Conservation (phyloP, 208 protist genomes). For the Jaenimonas drosophilae region DNA sequence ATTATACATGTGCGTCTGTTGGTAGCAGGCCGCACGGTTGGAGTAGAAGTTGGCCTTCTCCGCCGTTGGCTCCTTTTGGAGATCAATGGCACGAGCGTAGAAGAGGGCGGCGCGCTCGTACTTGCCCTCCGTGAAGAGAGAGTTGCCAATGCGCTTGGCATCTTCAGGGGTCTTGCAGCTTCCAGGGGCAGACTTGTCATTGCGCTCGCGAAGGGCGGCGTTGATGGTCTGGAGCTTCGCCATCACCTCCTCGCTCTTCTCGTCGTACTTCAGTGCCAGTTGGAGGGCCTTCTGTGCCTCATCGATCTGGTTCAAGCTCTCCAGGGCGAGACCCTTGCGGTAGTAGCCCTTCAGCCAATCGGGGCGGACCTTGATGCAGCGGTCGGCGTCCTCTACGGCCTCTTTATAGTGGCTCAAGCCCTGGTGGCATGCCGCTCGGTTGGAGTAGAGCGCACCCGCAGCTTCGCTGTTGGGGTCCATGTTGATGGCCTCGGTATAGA, state of each 20-base stretch:
- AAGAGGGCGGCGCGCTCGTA: constrained; percentile 83
- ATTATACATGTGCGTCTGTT: constrained; percentile 83
- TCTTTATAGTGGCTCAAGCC: constrained; percentile 62
- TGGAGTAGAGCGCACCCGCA: constrained; percentile 80
- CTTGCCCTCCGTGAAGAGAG: constrained; percentile 78
- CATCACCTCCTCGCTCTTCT: constrained; percentile 68
- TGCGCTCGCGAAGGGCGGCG: constrained; percentile 53
- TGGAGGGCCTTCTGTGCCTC: constrained; percentile 78
- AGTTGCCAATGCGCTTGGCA: constrained; percentile 85
- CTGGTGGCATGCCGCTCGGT: constrained; percentile 82
- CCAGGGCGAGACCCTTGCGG: constrained; percentile 72
- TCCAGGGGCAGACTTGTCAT: constrained; percentile 66
- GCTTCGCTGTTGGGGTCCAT: constrained; percentile 65
- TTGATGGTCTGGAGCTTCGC: constrained; percentile 68
- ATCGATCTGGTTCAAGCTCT: constrained; percentile 58
- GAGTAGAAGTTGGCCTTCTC: constrained; percentile 84
- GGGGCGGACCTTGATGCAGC: constrained; percentile 78
- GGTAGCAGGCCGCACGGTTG: constrained; percentile 87
- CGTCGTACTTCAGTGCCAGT: constrained; percentile 61
- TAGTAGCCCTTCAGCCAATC: constrained; percentile 90
- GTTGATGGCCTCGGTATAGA: constrained; percentile 87
- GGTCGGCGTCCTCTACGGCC: constrained; percentile 65
- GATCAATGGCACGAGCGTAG: constrained; percentile 87
- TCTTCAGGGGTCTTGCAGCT: constrained; percentile 76
- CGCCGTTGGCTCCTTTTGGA: constrained; percentile 43